Evolutionary conservation across 192 early-diverging fungal genomes (phyloP).

Genomic region (Entomortierella lignicola): DNA sequence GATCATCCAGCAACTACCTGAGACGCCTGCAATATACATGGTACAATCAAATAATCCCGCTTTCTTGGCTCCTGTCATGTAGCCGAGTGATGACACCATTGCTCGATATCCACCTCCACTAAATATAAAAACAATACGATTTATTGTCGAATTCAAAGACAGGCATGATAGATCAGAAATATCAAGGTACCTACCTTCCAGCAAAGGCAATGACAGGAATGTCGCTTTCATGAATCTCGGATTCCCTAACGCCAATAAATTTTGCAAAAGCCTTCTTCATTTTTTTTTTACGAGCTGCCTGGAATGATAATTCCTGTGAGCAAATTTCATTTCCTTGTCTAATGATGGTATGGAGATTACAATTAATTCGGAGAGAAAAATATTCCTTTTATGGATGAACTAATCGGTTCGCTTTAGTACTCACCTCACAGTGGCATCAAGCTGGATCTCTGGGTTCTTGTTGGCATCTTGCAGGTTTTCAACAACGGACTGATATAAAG

Average conservation of each 20-base stretch:
- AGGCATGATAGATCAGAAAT: no score
- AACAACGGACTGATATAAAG: constrained; percentile 48
- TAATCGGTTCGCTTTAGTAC: constrained; percentile 10
- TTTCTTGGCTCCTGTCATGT: constrained; percentile 72
- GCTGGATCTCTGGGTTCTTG: constrained; percentile 58
- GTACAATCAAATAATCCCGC: constrained; percentile 75
- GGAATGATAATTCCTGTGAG: constrained; percentile 60
- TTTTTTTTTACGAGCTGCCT: constrained; percentile 57
- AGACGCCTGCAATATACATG: constrained; percentile 77
- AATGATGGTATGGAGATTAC: not conserved
- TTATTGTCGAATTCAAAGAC: no score
- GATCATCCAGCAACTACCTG: constrained; percentile 73
- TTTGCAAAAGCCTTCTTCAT: constrained; percentile 77
- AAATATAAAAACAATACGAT: not conserved
- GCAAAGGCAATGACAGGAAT: constrained; percentile 79
- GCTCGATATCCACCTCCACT: constrained; percentile 88
- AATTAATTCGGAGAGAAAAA: not conserved
- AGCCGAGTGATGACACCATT: constrained; percentile 80
- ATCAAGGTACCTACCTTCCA: constrained; percentile 56
- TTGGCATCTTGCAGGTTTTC: constrained; percentile 38
- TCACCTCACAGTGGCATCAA: constrained; percentile 56
- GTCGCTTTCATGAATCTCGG: constrained; percentile 72
- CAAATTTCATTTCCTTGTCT: constrained; percentile 56
- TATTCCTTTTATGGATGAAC: not conserved
- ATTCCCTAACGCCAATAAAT: constrained; percentile 76